Evolutionary conservation across 2,329 filamentous ascomycete species (phyloP).

Genomic region (Xylariaceae sp.): DNA sequence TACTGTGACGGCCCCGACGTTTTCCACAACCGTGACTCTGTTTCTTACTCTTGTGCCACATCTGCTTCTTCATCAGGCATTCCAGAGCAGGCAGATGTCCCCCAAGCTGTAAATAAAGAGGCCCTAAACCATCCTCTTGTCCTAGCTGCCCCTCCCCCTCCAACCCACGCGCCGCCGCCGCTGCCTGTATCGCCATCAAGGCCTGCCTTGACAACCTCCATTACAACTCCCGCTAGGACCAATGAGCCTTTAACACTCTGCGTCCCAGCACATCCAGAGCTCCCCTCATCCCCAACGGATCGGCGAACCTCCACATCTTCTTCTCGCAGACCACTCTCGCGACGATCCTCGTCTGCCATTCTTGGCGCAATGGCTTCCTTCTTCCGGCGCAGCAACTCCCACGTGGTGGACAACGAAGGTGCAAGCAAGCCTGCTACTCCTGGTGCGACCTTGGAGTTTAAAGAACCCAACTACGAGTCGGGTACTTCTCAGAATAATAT

Average conservation of each 20-base stretch:
- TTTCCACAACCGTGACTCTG: constrained; percentile 20
- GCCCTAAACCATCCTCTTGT: constrained; percentile 7
- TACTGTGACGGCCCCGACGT: constrained; percentile 36
- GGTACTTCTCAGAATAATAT: constrained; percentile 20
- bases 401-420: constrained; percentile 19
- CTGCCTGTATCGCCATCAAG: constrained; percentile 4
- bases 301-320: constrained; percentile 2
- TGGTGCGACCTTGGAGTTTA: constrained; percentile 15
- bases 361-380: constrained; percentile 20
- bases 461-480: constrained; percentile 19
- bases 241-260: constrained; percentile 5
- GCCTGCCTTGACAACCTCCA: constrained; percentile 5
- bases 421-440: neutral
- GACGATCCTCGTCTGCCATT: constrained; percentile 21
- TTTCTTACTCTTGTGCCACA: constrained; percentile 16
- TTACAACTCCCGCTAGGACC: constrained; percentile 4
- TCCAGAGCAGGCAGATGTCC: constrained; percentile 16
- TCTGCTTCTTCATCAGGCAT: constrained; percentile 10
- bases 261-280: constrained; percentile 11
- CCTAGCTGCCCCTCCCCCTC: constrained; percentile 5
- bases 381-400: constrained; percentile 23
- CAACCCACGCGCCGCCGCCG: constrained; percentile 1
- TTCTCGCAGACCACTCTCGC: constrained; percentile 7
- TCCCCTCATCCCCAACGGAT: constrained; percentile 9
- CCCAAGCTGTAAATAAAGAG: constrained; percentile 16